Evolutionary conservation across 2,329 filamentous ascomycete genomes (phyloP), one percentile per base, ranked within the genome.

Genomic region (Phoma sp.): DNA sequence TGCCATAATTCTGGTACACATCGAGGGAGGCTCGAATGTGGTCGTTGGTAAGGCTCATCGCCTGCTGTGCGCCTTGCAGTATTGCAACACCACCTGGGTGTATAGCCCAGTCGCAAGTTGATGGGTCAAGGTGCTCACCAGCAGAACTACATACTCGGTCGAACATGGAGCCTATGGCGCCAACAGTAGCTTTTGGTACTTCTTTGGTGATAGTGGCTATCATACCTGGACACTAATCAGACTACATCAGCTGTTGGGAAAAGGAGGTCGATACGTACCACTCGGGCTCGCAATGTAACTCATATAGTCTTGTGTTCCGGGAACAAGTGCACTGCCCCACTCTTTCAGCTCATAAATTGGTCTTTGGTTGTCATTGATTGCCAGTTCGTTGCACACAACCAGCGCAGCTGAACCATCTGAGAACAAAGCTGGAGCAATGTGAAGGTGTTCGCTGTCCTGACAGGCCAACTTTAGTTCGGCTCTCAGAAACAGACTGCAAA

Each of bases 31-130:
- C 87, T 43, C 86, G 81, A 77, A 90, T 85, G 61, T 89, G 87
- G 63, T 88, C 84, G 0, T 85, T 75, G 0, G 79, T 80, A 41
- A 90, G 81, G 6, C 75, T 70, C 78, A 91, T 80, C 1, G 77
- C 79, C 37, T 77, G 77, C 69, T 89, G 84, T 0, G 88, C 85
- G 0, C 86, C 86, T 0, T 85, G 81, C 2, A 91, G 76, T 37
- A 91, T 88, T 1, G 86, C 85, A 0, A 85, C 80, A 17, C 88
- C 88, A 4, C 88, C 88, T 0, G 88, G 88, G 63, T 91, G 88
- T 68, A 91, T 82, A 0, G 87, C 88, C 88, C 88, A 91, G 76
- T 91, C 88, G 61, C 89, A 89, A 55, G 88, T 84, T 0, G 78
- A 70, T 0, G 87, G 77, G 0, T 70, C 60, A n/a, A 45, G 70